phyloP scores from a whole-genome alignment of 2,329 filamentous ascomycete genomes.

The Colletotrichum graminicola region DNA sequence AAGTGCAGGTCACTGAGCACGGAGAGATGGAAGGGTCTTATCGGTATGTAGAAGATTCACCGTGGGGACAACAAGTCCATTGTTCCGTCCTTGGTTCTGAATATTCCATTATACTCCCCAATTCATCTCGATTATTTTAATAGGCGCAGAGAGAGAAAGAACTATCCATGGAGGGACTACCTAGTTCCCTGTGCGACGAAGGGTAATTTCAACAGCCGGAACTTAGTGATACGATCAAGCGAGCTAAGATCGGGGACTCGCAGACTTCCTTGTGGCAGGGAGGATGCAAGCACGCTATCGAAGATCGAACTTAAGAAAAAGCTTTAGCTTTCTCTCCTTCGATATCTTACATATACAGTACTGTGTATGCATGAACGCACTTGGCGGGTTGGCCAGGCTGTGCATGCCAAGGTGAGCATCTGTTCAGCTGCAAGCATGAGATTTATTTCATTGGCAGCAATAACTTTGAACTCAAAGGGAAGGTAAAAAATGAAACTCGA shows the following conservation, averaged over 20 bases:
- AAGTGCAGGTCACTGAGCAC: neutral
- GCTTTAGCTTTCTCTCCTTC: neutral
- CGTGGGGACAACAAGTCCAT: neutral
- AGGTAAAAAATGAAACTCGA: neutral
- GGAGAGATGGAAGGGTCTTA: constrained; percentile 3
- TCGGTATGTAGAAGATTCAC: neutral
- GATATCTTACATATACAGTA: neutral
- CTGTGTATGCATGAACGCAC: neutral
- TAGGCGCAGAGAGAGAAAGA: neutral
- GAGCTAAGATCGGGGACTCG: neutral
- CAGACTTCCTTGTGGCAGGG: neutral
- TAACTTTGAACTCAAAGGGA: neutral
- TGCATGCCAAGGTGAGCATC: neutral
- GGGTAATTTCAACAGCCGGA: neutral
- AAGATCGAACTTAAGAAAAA: neutral
- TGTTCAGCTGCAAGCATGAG: neutral
- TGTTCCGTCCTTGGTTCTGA: neutral
- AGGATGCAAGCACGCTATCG: neutral
- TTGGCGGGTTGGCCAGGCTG: neutral
- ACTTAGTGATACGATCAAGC: neutral
- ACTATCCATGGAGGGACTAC: neutral
- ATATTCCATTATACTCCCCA: neutral
- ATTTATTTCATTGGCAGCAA: neutral
- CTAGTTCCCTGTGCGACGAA: neutral
- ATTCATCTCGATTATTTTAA: neutral